Conservation (phyloP, 768 basidiomycete species). For the Termitomyces sp. region DNA sequence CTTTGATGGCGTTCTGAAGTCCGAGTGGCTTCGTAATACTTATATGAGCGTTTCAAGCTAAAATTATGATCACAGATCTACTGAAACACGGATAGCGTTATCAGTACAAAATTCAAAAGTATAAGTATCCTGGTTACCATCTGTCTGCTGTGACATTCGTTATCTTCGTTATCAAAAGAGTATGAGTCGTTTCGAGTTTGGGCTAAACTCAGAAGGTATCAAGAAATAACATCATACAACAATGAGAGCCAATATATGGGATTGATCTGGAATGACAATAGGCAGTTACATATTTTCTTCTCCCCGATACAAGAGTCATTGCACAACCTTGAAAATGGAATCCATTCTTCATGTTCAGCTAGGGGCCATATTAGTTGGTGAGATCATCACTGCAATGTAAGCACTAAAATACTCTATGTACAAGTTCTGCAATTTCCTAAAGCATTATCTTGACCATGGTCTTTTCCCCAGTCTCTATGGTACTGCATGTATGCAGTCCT, state of each 20-base stretch:
- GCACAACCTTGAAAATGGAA: background rate
- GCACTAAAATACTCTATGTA: background rate
- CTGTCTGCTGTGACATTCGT: too few species aligned
- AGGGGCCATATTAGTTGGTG: background rate
- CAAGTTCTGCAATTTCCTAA: background rate
- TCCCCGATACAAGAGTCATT: background rate
- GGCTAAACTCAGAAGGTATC: too few species aligned
- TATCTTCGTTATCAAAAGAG: too few species aligned
- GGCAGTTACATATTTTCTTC: background rate
- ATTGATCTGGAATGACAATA: background rate
- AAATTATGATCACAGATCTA: too few species aligned
- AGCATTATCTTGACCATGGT: background rate
- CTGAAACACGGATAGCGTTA: background rate
- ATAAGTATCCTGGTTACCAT: background rate
- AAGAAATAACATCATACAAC: background rate
- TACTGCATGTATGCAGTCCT: background rate
- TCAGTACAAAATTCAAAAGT: too few species aligned
- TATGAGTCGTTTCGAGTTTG: too few species aligned
- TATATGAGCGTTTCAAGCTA: too few species aligned
- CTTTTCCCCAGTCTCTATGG: conserved; percentile 1
- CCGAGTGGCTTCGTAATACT: too few species aligned
- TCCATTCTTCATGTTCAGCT: background rate
- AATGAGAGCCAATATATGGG: background rate
- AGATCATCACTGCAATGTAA: background rate
- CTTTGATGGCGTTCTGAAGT: too few species aligned